Conservation (phyloP, 225 moss, liverwort and hornwort genomes). For the Asterella californica region DNA sequence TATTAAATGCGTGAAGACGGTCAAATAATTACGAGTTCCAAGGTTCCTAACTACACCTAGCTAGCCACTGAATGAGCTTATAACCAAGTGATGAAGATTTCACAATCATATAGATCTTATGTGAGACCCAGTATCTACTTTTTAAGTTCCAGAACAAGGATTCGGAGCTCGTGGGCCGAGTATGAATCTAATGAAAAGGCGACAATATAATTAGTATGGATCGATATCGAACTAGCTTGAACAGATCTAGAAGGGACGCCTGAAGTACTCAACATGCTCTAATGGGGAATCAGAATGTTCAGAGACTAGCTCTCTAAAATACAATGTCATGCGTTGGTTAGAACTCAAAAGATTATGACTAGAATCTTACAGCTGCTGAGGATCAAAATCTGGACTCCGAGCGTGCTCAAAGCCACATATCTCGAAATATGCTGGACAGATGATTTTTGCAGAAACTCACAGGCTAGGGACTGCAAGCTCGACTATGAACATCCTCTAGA, state of each 20-base stretch:
- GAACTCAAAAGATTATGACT: background rate
- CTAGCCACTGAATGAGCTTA: background rate
- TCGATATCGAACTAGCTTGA: background rate
- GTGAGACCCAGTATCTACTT: background rate
- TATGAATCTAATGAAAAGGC: background rate
- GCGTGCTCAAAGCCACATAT: background rate
- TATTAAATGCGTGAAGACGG: background rate
- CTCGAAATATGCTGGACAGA: background rate
- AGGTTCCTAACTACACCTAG: background rate
- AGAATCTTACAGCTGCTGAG: slow-evolving; percentile 1
- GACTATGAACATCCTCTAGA: background rate
- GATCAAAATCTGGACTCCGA: background rate
- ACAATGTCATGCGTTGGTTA: background rate
- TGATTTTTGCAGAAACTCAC: background rate
- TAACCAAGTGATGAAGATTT: background rate
- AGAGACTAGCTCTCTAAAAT: background rate
- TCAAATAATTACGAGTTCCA: background rate
- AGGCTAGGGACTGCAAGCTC: background rate
- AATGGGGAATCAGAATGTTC: background rate
- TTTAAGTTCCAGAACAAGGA: background rate
- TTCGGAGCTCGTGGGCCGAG: background rate
- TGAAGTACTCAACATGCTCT: background rate
- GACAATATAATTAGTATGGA: background rate
- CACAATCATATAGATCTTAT: background rate
- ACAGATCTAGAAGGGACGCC: background rate